Evolutionary conservation across 2,329 filamentous ascomycete species (phyloP).

Genomic region (Sphaerulina musiva): DNA sequence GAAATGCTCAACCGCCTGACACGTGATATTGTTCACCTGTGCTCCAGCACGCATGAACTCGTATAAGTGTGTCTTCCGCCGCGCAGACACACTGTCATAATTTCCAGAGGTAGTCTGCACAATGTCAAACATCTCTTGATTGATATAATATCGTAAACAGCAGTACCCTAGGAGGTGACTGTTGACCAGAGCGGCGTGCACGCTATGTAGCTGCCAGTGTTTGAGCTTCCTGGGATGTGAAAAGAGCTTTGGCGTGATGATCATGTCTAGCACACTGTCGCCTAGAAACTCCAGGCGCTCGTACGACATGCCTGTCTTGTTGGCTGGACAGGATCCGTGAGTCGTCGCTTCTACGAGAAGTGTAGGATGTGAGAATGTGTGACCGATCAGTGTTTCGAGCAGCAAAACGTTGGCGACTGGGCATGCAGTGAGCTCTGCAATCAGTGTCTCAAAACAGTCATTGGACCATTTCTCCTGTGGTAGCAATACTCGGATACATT

Average conservation of each 20-base stretch:
- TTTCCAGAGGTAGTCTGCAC: constrained; percentile 6
- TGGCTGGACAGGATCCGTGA: constrained; percentile 47
- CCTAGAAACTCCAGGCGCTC: constrained; percentile 85
- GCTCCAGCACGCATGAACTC: constrained; percentile 29
- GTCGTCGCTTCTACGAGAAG: constrained; percentile 75
- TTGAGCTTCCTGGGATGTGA: constrained; percentile 42
- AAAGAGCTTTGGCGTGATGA: constrained; percentile 62
- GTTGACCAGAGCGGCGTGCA: constrained; percentile 73
- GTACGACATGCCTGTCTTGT: constrained; percentile 48
- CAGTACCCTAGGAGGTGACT: constrained; percentile 72
- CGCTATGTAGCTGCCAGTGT: constrained; percentile 63
- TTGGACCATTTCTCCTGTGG: constrained; percentile 40
- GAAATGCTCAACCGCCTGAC: constrained; percentile 43
- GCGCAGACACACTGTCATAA: constrained; percentile 2
- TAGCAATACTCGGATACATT: constrained; percentile 62
- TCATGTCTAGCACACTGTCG: constrained; percentile 73
- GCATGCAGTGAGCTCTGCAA: constrained; percentile 43
- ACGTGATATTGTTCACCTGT: constrained; percentile 46
- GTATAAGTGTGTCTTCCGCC: constrained; percentile 22
- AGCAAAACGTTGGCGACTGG: constrained; percentile 40
- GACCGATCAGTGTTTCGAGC: constrained; percentile 62
- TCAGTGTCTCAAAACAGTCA: constrained; percentile 12
- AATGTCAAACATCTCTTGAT: constrained; percentile 32
- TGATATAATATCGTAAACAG: constrained; percentile 53
- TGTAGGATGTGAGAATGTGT: constrained; percentile 61